Evolutionary conservation across 2,329 filamentous ascomycete species (phyloP).

Genomic region (Verticillium klebahnii): DNA sequence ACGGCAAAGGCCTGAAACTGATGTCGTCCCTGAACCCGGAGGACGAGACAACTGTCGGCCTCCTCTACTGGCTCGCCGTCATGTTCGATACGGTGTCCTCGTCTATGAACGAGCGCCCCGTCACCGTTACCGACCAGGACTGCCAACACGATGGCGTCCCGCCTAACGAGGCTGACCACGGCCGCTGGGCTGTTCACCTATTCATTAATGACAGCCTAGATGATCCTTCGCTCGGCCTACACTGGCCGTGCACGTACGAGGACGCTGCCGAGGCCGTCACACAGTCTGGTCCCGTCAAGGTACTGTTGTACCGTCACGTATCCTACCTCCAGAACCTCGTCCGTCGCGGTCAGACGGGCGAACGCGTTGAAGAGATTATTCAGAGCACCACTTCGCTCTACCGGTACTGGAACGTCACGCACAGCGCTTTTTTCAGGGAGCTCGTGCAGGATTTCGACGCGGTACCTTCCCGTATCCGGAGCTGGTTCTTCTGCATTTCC

Average conservation of each 20-base stretch:
- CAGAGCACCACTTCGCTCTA: conserved; percentile 43
- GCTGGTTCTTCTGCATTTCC: conserved; percentile 54
- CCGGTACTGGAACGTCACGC: conserved; percentile 49
- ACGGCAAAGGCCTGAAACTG: neutral
- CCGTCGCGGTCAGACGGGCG: conserved; percentile 28
- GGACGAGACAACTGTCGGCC: conserved; percentile 40
- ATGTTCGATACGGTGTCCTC: conserved; percentile 56
- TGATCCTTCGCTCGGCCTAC: conserved; percentile 19
- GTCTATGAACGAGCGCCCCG: conserved; percentile 38
- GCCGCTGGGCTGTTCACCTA: conserved; percentile 25
- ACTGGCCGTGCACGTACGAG: conserved; percentile 53
- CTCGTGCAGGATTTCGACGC: conserved; percentile 43
- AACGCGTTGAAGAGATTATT: conserved; percentile 43
- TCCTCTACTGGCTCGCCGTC: conserved; percentile 53
- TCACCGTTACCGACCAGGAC: conserved; percentile 34
- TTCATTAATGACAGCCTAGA: conserved; percentile 29
- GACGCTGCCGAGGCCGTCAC: conserved; percentile 43
- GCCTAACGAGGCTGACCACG: conserved; percentile 6
- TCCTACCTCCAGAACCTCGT: conserved; percentile 50
- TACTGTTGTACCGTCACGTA: conserved; percentile 52
- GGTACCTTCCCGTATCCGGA: conserved; percentile 49
- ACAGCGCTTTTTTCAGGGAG: conserved; percentile 47
- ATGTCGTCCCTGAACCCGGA: conserved; percentile 7
- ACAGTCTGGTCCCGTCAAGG: conserved; percentile 52
- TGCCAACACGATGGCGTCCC: conserved; percentile 29